phyloP scores from a whole-genome alignment of 495 filamentous ascomycete genomes.

The Talaromyces nanjingensis region DNA sequence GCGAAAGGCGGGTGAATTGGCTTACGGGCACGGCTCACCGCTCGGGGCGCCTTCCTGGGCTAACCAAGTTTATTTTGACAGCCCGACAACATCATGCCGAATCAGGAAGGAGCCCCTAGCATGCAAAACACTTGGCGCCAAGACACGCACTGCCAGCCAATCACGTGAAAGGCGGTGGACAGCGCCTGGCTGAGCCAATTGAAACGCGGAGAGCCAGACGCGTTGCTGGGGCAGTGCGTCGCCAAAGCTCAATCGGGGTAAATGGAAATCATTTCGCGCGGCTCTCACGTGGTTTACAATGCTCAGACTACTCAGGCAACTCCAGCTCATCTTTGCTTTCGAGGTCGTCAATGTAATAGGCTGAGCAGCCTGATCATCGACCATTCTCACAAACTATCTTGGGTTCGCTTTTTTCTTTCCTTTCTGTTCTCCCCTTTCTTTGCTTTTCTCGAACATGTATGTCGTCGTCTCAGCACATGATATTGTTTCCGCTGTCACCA shows the following conservation, averaged over 20 bases:
- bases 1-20: background rate
- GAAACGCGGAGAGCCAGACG: background rate
- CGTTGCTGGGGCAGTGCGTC: background rate
- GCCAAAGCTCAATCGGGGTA: constrained; percentile 1
- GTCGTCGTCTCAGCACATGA: background rate
- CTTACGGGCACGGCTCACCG: background rate
- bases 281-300: background rate
- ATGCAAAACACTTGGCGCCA: background rate
- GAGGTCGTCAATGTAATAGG: background rate
- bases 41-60: background rate
- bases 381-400: background rate
- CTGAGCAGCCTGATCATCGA: background rate
- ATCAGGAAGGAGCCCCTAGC: background rate
- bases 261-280: background rate
- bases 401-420: background rate
- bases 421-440: background rate
- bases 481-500: background rate
- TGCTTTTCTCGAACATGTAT: background rate
- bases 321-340: background rate
- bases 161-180: background rate
- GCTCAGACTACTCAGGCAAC: background rate
- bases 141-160: background rate
- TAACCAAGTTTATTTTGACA: background rate
- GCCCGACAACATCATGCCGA: background rate
- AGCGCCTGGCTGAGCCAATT: background rate